These are phyloP conservation scores for Tephrocybe rancida DNA, from an alignment of 768 basidiomycete genomes.

Conservation along the genomic window DNA sequence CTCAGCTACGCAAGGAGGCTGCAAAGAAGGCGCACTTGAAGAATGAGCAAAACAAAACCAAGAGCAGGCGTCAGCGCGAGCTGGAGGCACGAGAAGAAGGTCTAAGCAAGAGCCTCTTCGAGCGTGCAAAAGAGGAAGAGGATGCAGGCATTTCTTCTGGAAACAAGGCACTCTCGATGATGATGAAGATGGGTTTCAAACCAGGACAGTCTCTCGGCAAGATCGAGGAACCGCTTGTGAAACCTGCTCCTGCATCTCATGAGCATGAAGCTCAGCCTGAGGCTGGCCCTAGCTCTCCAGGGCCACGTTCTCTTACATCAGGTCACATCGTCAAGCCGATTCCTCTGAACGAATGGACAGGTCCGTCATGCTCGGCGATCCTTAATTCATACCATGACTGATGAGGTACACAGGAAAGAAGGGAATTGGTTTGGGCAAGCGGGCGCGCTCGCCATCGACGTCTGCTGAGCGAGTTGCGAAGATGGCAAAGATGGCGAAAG, in stretches of 20 bases:
- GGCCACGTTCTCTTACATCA: background rate
- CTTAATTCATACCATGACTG: conserved; percentile 2
- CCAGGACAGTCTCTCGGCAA: conserved; percentile 78
- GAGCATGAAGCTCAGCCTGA: conserved; percentile 5
- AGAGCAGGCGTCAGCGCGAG: conserved; percentile 70
- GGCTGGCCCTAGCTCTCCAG: background rate
- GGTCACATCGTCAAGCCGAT: conserved; percentile 66
- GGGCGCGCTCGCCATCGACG: conserved; percentile 62
- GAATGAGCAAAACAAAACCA: conserved; percentile 68
- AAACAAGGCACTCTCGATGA: conserved; percentile 85
- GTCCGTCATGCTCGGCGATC: conserved; percentile 39
- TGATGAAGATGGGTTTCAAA: conserved; percentile 95
- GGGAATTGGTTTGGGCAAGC: conserved; percentile 76
- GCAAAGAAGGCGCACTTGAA: conserved; percentile 56
- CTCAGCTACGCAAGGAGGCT: conserved; percentile 69
- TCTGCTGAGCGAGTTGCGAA: conserved; percentile 68
- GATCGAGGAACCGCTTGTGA: conserved; percentile 24
- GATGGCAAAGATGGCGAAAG: conserved; percentile 79
- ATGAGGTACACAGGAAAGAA: conserved; percentile 57
- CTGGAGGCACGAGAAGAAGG: conserved; percentile 78
- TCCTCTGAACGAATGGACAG: conserved; percentile 80
- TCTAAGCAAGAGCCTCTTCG: conserved; percentile 79
- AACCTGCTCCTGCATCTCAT: conserved; percentile 2
- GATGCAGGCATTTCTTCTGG: conserved; percentile 49
- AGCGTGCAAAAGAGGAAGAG: conserved; percentile 69